These are phyloP conservation scores for Talaromyces thailandensis DNA, from an alignment of 495 filamentous ascomycete genomes.

Conservation along the genomic window DNA sequence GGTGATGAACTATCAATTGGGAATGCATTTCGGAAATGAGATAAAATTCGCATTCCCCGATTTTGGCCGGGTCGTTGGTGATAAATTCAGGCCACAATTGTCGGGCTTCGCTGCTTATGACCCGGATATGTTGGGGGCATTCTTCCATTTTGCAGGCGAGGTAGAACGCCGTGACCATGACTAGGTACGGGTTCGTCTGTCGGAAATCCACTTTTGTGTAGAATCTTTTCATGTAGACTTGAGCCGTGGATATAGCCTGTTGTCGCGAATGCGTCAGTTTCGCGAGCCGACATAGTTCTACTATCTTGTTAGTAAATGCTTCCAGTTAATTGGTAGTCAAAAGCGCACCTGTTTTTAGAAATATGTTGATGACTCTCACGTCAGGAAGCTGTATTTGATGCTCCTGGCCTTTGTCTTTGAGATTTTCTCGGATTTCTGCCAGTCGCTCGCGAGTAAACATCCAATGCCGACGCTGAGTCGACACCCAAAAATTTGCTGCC, in stretches of 20 bases:
- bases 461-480: constrained; percentile 84
- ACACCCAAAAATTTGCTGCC: constrained; percentile 97
- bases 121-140: constrained; percentile 88
- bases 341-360: constrained; percentile 50
- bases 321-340: neutral
- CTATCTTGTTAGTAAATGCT: constrained; percentile 3
- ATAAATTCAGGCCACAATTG: constrained; percentile 85
- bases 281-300: constrained; percentile 75
- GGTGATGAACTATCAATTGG: constrained; percentile 91
- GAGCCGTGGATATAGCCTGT: constrained; percentile 89
- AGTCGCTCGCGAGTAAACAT: constrained; percentile 76
- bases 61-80: constrained; percentile 68
- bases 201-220: constrained; percentile 88
- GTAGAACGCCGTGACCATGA: constrained; percentile 86
- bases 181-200: constrained; percentile 86
- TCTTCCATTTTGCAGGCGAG: constrained; percentile 99
- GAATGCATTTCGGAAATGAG: constrained; percentile 93
- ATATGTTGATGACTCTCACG: constrained; percentile 75
- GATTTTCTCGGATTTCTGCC: constrained; percentile 56
- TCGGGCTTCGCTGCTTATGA: constrained; percentile 79
- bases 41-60: constrained; percentile 95
- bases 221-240: constrained; percentile 89
- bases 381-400: constrained; percentile 78
- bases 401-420: constrained; percentile 62
- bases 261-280: constrained; percentile 72